These are phyloP conservation scores for Wickerhamiella kurtzmanii DNA, from an alignment of 805 yeast genomes.

Conservation along the genomic window DNA sequence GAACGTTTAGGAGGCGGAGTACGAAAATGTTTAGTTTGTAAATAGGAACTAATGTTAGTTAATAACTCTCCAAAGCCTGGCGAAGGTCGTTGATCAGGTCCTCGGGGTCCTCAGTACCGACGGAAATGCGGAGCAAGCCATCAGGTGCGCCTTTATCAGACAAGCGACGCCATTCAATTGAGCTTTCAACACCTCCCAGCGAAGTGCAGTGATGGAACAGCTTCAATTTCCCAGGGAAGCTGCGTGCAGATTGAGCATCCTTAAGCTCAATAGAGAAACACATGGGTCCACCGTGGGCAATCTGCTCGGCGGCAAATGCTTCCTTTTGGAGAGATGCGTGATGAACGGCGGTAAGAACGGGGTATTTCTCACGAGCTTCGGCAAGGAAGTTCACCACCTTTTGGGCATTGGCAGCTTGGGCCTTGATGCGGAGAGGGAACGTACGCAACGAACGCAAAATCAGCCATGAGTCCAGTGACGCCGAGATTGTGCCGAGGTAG, in stretches of 20 bases:
- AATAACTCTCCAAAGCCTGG: conserved; percentile 32
- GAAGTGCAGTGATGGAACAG: conserved; percentile 83
- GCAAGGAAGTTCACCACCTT: conserved; percentile 45
- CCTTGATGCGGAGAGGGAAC: conserved; percentile 52
- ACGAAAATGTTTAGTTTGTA: neutral
- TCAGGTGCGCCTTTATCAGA: conserved; percentile 46
- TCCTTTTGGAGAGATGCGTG: conserved; percentile 75
- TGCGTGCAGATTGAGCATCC: conserved; percentile 41
- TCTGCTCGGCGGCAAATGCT: conserved; percentile 48
- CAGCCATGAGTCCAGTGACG: conserved; percentile 61
- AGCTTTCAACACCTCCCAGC: conserved; percentile 81
- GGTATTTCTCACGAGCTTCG: conserved; percentile 36
- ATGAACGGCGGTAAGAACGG: conserved; percentile 38
- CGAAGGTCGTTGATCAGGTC: conserved; percentile 65
- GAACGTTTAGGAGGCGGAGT: neutral
- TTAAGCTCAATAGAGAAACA: conserved; percentile 54
- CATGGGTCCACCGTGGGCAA: conserved; percentile 49
- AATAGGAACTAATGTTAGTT: neutral
- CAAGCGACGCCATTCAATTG: conserved; percentile 82
- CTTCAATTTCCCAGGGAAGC: conserved; percentile 11
- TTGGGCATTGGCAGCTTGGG: conserved; percentile 52
- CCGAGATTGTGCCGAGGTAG: conserved; percentile 65
- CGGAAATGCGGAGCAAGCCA: conserved; percentile 55
- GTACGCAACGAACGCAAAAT: conserved; percentile 72
- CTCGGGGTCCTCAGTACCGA: conserved; percentile 65